Conservation (phyloP, 352 stramenopile genomes). For the Pythium folliculosum region DNA sequence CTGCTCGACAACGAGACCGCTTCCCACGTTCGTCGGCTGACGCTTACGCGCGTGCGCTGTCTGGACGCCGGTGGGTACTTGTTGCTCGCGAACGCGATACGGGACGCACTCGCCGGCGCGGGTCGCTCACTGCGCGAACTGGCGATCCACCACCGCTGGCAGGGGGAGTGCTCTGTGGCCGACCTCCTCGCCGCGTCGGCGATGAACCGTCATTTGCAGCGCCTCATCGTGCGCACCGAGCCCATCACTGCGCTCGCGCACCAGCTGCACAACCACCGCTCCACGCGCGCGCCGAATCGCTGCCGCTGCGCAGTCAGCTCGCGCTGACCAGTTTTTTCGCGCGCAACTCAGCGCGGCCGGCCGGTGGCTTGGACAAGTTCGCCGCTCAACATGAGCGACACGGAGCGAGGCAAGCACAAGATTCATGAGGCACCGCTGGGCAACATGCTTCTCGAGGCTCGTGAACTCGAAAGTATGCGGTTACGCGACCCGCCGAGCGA, state of each 20-base stretch:
- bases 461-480: too few species aligned
- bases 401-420: too few species aligned
- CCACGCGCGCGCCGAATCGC: neutral
- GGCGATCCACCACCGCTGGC: neutral
- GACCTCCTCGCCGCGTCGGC: neutral
- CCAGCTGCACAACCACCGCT: neutral
- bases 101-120: neutral
- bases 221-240: neutral
- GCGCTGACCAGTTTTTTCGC: too few species aligned
- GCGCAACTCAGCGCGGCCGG: too few species aligned
- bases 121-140: neutral
- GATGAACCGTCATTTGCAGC: neutral
- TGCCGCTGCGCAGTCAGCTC: neutral
- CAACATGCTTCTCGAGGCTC: too few species aligned
- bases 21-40: neutral
- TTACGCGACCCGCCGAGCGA: too few species aligned
- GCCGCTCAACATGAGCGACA: too few species aligned
- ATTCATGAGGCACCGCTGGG: too few species aligned
- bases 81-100: neutral
- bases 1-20: neutral
- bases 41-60: neutral
- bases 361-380: too few species aligned
- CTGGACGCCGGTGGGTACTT: conserved; percentile 1
- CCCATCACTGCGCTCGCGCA: neutral
- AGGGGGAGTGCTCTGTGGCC: neutral